Evolutionary conservation across 2,329 filamentous ascomycete genomes (phyloP).

Genomic region (Microsporum audouinii): DNA sequence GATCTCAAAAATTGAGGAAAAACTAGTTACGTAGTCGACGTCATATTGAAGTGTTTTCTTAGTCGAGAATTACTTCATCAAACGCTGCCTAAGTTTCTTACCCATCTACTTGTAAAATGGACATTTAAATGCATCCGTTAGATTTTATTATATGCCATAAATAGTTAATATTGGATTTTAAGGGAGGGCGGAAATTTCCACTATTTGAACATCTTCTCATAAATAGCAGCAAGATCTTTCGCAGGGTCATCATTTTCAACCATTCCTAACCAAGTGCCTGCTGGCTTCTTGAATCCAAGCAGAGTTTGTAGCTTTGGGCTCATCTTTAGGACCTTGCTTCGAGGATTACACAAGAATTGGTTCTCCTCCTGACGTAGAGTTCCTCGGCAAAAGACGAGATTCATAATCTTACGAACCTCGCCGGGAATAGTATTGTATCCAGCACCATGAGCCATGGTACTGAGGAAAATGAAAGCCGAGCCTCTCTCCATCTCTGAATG

Average conservation of each 20-base stretch:
- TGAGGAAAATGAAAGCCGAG: slow-evolving; percentile 4
- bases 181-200: background rate
- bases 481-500: slow-evolving; percentile 4
- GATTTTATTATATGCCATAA: too few relatives aligned
- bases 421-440: slow-evolving; percentile 4
- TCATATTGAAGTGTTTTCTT: too few relatives aligned
- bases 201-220: background rate
- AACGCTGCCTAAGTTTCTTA: too few relatives aligned
- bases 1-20: too few relatives aligned
- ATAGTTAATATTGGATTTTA: too few relatives aligned
- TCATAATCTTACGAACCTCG: slow-evolving; percentile 2
- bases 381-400: slow-evolving; percentile 2
- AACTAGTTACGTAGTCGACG: too few relatives aligned
- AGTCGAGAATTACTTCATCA: too few relatives aligned
- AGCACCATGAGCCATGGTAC: background rate
- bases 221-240: slow-evolving; percentile 3
- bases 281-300: slow-evolving; percentile 5
- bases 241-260: slow-evolving; percentile 5
- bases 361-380: slow-evolving; percentile 1
- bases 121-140: too few relatives aligned
- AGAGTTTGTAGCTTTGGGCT: slow-evolving; percentile 3
- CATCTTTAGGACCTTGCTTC: slow-evolving; percentile 5
- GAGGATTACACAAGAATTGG: slow-evolving; percentile 4
- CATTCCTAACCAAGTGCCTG: slow-evolving; percentile 3
- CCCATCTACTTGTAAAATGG: too few relatives aligned